phyloP scores from a whole-genome alignment of 106 monocot genomes.

The Dioscorea alata region DNA sequence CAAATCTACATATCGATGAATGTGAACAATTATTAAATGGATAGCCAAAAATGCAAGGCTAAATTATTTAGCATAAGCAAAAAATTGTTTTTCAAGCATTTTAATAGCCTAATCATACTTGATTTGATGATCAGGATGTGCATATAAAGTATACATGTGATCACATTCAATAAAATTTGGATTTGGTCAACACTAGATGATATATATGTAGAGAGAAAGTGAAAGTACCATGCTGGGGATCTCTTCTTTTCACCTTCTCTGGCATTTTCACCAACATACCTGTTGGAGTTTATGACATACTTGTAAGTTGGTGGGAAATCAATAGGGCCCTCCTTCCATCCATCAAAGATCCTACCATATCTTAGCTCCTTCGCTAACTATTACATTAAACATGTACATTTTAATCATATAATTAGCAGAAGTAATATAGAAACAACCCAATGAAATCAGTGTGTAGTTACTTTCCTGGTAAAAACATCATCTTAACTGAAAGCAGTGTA shows the following conservation, averaged over 20 bases:
- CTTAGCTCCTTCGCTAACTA: conserved; percentile 56
- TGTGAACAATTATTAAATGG: no score
- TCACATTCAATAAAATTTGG: no score
- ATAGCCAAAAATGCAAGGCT: no score
- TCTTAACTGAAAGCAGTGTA: not conserved
- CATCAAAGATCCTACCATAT: conserved; percentile 53
- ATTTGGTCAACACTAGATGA: no score
- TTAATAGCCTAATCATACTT: no score
- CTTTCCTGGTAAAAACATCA: not conserved
- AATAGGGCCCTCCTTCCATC: conserved; percentile 66
- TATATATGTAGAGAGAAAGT: not conserved
- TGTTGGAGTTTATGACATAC: conserved; percentile 40
- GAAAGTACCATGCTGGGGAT: conserved; percentile 65
- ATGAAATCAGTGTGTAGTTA: not conserved
- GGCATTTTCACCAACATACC: conserved; percentile 46
- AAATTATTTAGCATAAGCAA: no score
- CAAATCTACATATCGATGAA: no score
- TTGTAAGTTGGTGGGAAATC: conserved; percentile 77
- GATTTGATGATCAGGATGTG: no score
- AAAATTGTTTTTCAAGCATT: no score
- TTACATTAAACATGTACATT: not conserved
- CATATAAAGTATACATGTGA: no score
- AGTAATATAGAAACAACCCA: not conserved
- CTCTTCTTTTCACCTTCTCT: conserved; percentile 61
- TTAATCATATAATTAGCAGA: not conserved